Evolutionary conservation across 805 yeast species (phyloP).

Genomic region (Myxozyma mucilagina): DNA sequence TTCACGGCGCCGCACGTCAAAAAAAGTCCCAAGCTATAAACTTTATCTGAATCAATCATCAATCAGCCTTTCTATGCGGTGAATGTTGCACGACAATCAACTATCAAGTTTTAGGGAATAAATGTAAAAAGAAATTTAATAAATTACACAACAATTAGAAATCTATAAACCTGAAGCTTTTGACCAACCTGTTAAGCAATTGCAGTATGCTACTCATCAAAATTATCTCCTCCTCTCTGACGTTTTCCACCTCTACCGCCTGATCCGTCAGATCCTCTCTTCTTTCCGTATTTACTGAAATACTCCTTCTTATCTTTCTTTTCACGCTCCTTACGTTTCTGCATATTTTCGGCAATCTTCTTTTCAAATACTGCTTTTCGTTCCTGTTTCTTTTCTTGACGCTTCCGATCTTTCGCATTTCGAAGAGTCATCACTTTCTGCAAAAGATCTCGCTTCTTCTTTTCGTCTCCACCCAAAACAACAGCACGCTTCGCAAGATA

Average conservation of each 20-base stretch:
- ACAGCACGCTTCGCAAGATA: conserved; percentile 91
- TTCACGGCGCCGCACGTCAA: background rate
- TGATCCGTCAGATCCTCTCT: conserved; percentile 35
- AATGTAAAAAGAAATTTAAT: too few relatives aligned
- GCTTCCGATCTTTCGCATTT: conserved; percentile 80
- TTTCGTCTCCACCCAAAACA: conserved; percentile 67
- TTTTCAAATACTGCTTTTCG: conserved; percentile 74
- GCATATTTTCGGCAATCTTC: conserved; percentile 73
- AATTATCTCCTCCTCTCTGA: conserved; percentile 32
- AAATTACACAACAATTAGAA: background rate
- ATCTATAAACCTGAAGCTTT: background rate
- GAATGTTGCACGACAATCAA: too few relatives aligned
- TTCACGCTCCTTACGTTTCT: conserved; percentile 68
- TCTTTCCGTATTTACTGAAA: conserved; percentile 51
- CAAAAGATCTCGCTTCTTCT: conserved; percentile 86
- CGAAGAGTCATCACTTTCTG: conserved; percentile 82
- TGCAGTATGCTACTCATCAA: conserved; percentile 1
- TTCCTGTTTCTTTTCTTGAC: conserved; percentile 67
- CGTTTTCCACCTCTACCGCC: conserved; percentile 38
- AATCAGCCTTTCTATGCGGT: too few relatives aligned
- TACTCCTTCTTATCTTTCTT: conserved; percentile 84
- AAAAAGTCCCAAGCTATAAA: background rate
- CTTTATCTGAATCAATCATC: background rate
- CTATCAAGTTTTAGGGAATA: too few relatives aligned
- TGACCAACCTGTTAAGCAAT: background rate